phyloP scores from a whole-genome alignment of 2,329 filamentous ascomycete species.

The Ramularia endophylla region DNA sequence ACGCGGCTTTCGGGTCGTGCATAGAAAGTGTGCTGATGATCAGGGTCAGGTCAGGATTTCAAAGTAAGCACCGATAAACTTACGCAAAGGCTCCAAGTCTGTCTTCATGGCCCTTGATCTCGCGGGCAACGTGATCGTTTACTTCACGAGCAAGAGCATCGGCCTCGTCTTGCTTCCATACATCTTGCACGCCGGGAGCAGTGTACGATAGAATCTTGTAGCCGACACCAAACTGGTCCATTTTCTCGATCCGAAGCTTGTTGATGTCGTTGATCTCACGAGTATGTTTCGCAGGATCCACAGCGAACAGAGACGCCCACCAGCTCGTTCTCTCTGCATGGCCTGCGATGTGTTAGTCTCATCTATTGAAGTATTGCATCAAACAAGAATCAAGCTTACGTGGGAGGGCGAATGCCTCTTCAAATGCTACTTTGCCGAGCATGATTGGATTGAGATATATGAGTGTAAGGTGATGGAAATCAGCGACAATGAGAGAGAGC shows the following conservation, averaged over 20 bases:
- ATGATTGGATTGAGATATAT: conserved; percentile 34
- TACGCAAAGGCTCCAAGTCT: conserved; percentile 41
- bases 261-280: conserved; percentile 48
- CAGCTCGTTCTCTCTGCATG: conserved; percentile 54
- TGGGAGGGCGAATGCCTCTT: conserved; percentile 58
- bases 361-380: too few species aligned
- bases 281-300: conserved; percentile 54
- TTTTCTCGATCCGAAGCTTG: conserved; percentile 38
- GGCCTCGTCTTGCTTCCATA: conserved; percentile 40
- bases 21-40: conserved; percentile 31
- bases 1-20: conserved; percentile 49
- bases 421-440: conserved; percentile 56
- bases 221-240: conserved; percentile 42
- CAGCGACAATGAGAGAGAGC: too few species aligned
- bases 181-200: conserved; percentile 44
- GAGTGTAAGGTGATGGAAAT: too few species aligned
- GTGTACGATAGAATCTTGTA: conserved; percentile 46
- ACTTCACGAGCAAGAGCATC: conserved; percentile 41
- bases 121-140: conserved; percentile 42
- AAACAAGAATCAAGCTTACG: conserved; percentile 29
- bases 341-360: too few species aligned
- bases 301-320: conserved; percentile 56
- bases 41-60: too few species aligned
- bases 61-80: conserved; percentile 10
- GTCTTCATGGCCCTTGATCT: conserved; percentile 38